phyloP scores from a whole-genome alignment of 1,139 yeast genomes.

The Taiozyma sp. region DNA sequence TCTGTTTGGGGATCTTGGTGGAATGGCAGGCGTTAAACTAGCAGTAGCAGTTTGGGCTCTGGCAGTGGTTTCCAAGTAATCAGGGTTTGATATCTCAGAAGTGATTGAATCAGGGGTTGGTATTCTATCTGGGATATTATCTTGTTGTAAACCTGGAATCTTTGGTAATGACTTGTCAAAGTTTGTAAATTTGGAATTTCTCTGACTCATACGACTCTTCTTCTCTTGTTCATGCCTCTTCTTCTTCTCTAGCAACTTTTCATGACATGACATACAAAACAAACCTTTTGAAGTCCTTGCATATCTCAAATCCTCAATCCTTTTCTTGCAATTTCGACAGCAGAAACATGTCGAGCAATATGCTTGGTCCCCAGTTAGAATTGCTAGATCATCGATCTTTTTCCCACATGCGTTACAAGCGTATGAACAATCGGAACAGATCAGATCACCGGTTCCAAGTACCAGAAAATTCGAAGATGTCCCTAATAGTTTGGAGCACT shows the following conservation, averaged over 20 bases:
- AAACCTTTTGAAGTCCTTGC: conserved; percentile 94
- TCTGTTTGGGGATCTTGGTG: conserved; percentile 28
- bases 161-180: conserved; percentile 27
- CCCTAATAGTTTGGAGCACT: conserved; percentile 72
- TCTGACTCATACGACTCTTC: conserved; percentile 5
- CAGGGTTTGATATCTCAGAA: conserved; percentile 15
- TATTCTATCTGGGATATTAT: conserved; percentile 6
- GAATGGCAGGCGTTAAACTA: conserved; percentile 13
- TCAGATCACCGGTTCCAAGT: conserved; percentile 85
- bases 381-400: conserved; percentile 94
- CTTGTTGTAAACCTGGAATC: conserved; percentile 18
- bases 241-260: conserved; percentile 58
- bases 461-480: conserved; percentile 88
- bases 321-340: conserved; percentile 84
- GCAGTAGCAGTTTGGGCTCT: conserved; percentile 5
- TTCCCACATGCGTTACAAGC: conserved; percentile 84
- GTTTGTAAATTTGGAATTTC: conserved; percentile 5
- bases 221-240: conserved; percentile 23
- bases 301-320: conserved; percentile 84
- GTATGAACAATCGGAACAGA: conserved; percentile 89
- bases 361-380: conserved; percentile 87
- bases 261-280: conserved; percentile 93
- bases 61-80: conserved; percentile 7
- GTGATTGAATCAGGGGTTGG: conserved; percentile 8
- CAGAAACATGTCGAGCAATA: conserved; percentile 89